Evolutionary conservation across 2,329 filamentous ascomycete species (phyloP).

Genomic region (Cladophialophora yegresii): DNA sequence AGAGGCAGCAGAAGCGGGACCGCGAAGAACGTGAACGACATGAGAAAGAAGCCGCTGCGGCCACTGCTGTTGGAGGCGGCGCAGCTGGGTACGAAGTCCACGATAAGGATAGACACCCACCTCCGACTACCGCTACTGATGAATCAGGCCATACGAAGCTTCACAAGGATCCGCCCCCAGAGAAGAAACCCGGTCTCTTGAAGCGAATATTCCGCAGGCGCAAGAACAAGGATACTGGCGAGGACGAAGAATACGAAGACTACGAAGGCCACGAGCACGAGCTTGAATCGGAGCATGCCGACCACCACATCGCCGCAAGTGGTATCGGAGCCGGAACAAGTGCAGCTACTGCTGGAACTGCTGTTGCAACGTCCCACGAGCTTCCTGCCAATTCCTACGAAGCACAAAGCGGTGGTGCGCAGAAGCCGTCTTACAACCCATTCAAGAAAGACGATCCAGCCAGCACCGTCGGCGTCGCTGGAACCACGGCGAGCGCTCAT

Average conservation of each 20-base stretch:
- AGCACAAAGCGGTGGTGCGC: constrained; percentile 20
- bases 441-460: constrained; percentile 25
- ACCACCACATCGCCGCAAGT: constrained; percentile 14
- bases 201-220: constrained; percentile 36
- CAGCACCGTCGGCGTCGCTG: background rate
- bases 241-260: constrained; percentile 34
- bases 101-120: constrained; percentile 19
- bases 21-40: constrained; percentile 15
- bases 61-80: constrained; percentile 18
- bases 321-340: constrained; percentile 18
- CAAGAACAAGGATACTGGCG: constrained; percentile 37
- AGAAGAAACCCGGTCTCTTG: constrained; percentile 35
- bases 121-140: constrained; percentile 14
- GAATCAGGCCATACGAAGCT: constrained; percentile 27
- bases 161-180: constrained; percentile 28
- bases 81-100: constrained; percentile 24
- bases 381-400: constrained; percentile 9
- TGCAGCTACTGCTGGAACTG: constrained; percentile 5
- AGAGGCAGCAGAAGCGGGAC: constrained; percentile 19
- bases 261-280: constrained; percentile 34
- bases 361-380: constrained; percentile 16
- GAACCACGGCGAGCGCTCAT: background rate
- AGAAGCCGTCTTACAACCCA: constrained; percentile 33
- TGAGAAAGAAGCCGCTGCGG: constrained; percentile 24
- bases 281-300: constrained; percentile 5